These are phyloP conservation scores for Metschnikowia similis DNA, from an alignment of 805 yeast species.

Conservation along the genomic window DNA sequence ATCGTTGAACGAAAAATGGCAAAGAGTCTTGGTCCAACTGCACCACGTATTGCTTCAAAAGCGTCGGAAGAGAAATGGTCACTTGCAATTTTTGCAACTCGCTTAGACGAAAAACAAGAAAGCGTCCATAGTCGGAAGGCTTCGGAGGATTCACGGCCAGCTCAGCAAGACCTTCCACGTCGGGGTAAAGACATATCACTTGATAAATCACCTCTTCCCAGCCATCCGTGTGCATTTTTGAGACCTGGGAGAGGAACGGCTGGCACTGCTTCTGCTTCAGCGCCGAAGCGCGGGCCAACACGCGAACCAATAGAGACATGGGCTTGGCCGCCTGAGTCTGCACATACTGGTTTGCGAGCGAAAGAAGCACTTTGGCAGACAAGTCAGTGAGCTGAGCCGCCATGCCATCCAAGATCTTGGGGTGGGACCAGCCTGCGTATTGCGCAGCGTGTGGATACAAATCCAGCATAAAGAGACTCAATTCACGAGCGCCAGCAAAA, in stretches of 20 bases:
- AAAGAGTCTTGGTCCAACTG: conserved; percentile 5
- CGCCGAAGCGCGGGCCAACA: conserved; percentile 34
- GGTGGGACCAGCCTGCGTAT: conserved; percentile 22
- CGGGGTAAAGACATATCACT: conserved; percentile 41
- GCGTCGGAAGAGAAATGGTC: background rate
- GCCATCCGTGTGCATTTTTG: conserved; percentile 15
- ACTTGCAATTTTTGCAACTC: conserved; percentile 33
- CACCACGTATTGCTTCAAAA: conserved; percentile 10
- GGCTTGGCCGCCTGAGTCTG: conserved; percentile 3
- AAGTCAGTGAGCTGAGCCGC: conserved; percentile 40
- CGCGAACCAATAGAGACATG: conserved; percentile 24
- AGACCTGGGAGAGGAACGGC: conserved; percentile 1
- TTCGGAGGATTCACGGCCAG: background rate
- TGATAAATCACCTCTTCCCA: conserved; percentile 47
- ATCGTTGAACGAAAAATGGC: conserved; percentile 32
- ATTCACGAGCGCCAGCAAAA: conserved; percentile 55
- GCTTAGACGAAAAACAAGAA: conserved; percentile 44
- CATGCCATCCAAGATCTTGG: conserved; percentile 31
- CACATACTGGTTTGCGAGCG: conserved; percentile 6
- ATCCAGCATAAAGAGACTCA: conserved; percentile 40
- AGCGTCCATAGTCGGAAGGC: conserved; percentile 11
- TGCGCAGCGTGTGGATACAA: conserved; percentile 38
- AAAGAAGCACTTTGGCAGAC: conserved; percentile 44
- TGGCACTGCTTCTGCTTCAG: conserved; percentile 13
- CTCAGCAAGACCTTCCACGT: conserved; percentile 14